Evolutionary conservation across 108 stramenopile genomes (phyloP), one percentile per base, ranked within the genome.

Genomic region (Skeletonema grethae): DNA sequence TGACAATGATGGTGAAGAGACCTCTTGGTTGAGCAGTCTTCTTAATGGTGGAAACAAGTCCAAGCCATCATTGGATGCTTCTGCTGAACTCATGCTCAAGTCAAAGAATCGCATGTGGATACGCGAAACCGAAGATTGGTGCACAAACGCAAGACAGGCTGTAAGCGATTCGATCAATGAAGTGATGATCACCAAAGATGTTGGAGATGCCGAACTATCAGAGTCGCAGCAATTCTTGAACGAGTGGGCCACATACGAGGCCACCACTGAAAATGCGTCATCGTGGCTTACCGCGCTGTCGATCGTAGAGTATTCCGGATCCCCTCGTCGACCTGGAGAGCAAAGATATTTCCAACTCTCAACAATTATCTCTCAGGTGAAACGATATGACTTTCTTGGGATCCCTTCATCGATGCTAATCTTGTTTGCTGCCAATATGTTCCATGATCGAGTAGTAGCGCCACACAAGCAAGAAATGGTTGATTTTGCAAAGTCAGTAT

Each of bases 321-420:
- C 71, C 36, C 48, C 67, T 25, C 67, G 77, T 59, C 57, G 77
- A 28, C 61, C 72, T 25, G 73, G 82, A 4, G 82, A 83, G 45
- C 55, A 75, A 53, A 41, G 55, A 32, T 55, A 65, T 38, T 80
- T 79, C 18, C 77, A 70, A 53, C 11, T 75, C 8, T 73, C 82
- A 2, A 67, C 50, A 35, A 11, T 83, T 1, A 62, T 57, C 20
- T 24, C 15, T n/a, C 59, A 43, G 46, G 18, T 73, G n/a, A 78
- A 70, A 46, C 82, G 73, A 60, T 82, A 85, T 59, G 86, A 93
- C 75, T 63, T 90, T 38, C 53, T 89, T 20, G 88, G 88, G 15
- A 81, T 93, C 48, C 90, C 90, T 29, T 90, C 88, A 3, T 82
- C 89, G 2, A 67, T 84, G 16, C 36, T 83, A 8, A 36, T 82